Evolutionary conservation across 116 monocot species (phyloP).

Genomic region (Phalaenopsis hybrid): DNA sequence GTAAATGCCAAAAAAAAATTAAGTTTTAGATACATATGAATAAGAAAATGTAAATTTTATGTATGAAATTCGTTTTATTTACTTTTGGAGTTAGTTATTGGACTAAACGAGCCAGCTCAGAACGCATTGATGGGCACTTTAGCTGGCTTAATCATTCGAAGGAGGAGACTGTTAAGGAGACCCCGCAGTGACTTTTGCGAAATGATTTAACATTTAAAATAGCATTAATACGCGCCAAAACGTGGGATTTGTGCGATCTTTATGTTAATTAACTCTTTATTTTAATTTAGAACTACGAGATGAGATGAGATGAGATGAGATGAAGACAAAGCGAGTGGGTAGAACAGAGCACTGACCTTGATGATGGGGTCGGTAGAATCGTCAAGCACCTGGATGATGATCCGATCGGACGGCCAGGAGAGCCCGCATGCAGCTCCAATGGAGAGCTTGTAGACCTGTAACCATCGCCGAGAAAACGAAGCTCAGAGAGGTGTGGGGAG

Average conservation of each 20-base stretch:
- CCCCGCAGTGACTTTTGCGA: not conserved
- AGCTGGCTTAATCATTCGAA: not conserved
- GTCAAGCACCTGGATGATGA: conserved; percentile 79
- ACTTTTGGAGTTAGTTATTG: too few relatives aligned
- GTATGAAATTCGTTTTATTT: too few relatives aligned
- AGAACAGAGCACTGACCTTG: conserved; percentile 27
- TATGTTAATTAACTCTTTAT: not conserved
- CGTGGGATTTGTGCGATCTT: not conserved
- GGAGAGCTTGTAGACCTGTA: conserved; percentile 76
- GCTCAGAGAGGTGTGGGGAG: not conserved
- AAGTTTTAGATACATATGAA: too few relatives aligned
- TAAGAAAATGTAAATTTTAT: too few relatives aligned
- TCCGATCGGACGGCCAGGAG: conserved; percentile 81
- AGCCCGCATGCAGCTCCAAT: conserved; percentile 83
- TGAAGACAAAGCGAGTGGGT: too few relatives aligned
- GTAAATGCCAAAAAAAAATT: too few relatives aligned
- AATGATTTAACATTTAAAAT: not conserved
- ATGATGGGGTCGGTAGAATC: conserved; percentile 71
- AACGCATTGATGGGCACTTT: not conserved
- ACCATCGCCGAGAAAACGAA: not conserved
- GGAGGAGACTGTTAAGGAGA: not conserved
- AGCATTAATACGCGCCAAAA: not conserved
- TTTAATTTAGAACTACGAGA: not conserved
- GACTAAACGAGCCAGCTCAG: too few relatives aligned
- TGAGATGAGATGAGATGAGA: too few relatives aligned